These are phyloP conservation scores for Ophiostoma pallidulum DNA, from an alignment of 2,329 filamentous ascomycete species.

Conservation along the genomic window DNA sequence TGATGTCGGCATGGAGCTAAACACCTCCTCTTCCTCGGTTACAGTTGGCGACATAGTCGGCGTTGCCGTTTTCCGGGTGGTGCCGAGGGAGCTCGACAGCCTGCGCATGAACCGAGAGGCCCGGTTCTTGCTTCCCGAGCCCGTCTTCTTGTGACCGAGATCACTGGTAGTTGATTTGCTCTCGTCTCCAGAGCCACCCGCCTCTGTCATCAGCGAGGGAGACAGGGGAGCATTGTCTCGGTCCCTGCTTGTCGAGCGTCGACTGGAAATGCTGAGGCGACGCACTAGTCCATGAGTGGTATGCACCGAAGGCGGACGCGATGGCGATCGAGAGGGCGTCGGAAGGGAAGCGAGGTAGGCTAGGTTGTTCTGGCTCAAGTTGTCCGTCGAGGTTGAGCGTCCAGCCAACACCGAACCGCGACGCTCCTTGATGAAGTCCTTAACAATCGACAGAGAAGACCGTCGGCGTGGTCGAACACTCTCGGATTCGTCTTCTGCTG, in stretches of 20 bases:
- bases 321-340: constrained; percentile 33
- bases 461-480: constrained; percentile 31
- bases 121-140: constrained; percentile 33
- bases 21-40: constrained; percentile 36
- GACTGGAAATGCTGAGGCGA: constrained; percentile 58
- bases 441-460: constrained; percentile 51
- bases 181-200: constrained; percentile 39
- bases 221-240: constrained; percentile 25
- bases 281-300: constrained; percentile 43
- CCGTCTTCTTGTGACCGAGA: constrained; percentile 23
- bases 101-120: constrained; percentile 50
- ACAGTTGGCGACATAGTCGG: constrained; percentile 42
- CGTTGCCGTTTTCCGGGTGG: constrained; percentile 35
- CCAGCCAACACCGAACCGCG: constrained; percentile 38
- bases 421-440: constrained; percentile 52
- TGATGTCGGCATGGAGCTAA: constrained; percentile 13
- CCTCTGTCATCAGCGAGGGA: constrained; percentile 34
- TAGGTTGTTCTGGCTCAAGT: constrained; percentile 20
- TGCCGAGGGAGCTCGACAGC: constrained; percentile 44
- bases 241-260: constrained; percentile 40
- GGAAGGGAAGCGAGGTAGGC: constrained; percentile 19
- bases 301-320: constrained; percentile 38
- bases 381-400: constrained; percentile 39
- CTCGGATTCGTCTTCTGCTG: constrained; percentile 20
- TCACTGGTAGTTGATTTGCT: constrained; percentile 32